Evolutionary conservation across 2,329 filamentous ascomycete genomes (phyloP).

Genomic region (Clonostachys sp.): DNA sequence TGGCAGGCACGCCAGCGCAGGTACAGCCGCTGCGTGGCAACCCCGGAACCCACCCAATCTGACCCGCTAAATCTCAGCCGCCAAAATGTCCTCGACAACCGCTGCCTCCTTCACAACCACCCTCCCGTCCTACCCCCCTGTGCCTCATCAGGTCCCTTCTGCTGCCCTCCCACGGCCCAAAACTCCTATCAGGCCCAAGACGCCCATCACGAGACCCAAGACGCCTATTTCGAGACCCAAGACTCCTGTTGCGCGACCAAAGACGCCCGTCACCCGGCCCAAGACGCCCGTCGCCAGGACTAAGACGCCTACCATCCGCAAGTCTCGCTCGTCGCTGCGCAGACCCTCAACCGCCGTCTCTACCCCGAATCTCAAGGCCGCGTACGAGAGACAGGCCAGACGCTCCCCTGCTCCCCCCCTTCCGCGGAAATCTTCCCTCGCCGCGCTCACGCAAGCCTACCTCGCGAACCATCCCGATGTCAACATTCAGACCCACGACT

Average conservation of each 20-base stretch:
- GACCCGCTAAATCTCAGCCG: no score
- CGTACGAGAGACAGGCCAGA: slow-evolving; percentile 45
- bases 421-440: slow-evolving; percentile 68
- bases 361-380: slow-evolving; percentile 52
- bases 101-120: no score
- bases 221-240: no score
- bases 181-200: no score
- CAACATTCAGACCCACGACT: slow-evolving; percentile 57
- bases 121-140: no score
- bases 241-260: no score
- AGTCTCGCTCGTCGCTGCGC: slow-evolving; percentile 25
- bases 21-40: no score
- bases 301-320: slow-evolving; percentile 6
- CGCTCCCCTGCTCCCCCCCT: slow-evolving; percentile 8
- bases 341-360: slow-evolving; percentile 44
- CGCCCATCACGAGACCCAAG: no score
- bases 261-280: background rate
- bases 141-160: background rate
- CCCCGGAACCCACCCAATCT: no score
- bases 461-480: slow-evolving; percentile 64
- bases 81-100: no score
- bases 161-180: background rate
- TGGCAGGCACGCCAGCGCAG: no score
- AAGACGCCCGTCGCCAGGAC: slow-evolving; percentile 11
- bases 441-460: slow-evolving; percentile 60